Base-by-base conservation (phyloP, 257 asterid genomes). In the Salvia miltiorrhiza region DNA sequence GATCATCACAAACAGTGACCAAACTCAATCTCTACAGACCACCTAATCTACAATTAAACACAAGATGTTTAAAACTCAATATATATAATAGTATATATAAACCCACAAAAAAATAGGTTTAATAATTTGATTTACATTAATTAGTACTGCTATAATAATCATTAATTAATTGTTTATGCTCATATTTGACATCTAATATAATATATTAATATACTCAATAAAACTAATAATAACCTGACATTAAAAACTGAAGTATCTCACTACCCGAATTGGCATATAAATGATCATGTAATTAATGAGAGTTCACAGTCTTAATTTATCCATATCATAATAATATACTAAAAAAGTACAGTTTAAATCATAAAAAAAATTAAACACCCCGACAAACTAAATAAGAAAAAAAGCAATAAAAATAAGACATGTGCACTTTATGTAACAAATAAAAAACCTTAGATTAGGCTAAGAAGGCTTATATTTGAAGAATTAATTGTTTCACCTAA, bases 401-500 rank as follows among this genome's bases (percentile, higher is more conserved):
- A 50, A 12, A 40, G 56, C 33, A 32, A 7, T 35, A 13, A 20
- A 49, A 33, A 5, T 37, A 23, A 41, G 47, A 20, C 0, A 26
- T 7, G 14, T 16, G 39, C 19, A 59, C 74, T 67, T 72, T 69
- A 63, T 78, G 73, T 73, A 73, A 68, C 32, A 54, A 69, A 67
- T 41, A 77, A 71, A 67, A 55, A 39, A 70, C 13, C 13, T 7
- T 44, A 67, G 61, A 37, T 44, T 58, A 39, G 67, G 30, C 11
- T 39, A 40, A 64, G 74, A 50, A 75, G 65, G 63, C 81, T 79
- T 79, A 67, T 14, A 49, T 67, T 79, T 65, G 45, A 89, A 80
- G 92, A 50, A 71, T 67, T 64, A 72, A 66, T 67, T 50, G 81
- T 23, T 77, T 73, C 89, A 89, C 95, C 97, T 84, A 89, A 89